Base-by-base conservation (phyloP, 75 land plant species). In the Picea glauca region DNA sequence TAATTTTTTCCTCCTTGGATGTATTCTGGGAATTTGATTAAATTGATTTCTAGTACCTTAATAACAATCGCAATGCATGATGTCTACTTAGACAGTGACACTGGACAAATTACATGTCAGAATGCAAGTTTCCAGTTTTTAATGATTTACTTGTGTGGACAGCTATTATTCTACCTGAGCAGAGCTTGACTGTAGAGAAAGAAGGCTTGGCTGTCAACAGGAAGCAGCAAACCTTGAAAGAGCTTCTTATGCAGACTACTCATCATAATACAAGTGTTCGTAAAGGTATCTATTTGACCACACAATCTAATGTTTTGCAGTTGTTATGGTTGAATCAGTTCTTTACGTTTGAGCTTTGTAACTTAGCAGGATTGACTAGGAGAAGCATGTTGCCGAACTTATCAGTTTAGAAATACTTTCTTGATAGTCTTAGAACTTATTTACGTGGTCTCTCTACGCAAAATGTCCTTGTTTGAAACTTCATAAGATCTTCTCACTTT, bases 141-240 rank as follows among this genome's bases (percentile, higher is more conserved):
- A 58, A 35, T 30, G 40, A 21, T 77, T 20, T 80, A 17, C 62
- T 54, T 60, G 46, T 62, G 26, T 58, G 62, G 31, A 60, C 92
- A 92, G 98, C 91, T 4, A 95, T 97, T 79, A 78, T 97, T 56
- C 80, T 97, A 62, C 92, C 94, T 54, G 96, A 91, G 74, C 99
- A 97, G 80, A 97, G 93, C 76, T 82, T 97, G 30, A 90, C 87
- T 5, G 60, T 85, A 2, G 94, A 97, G 11, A 97, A 92, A 82
- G 81, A 81, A 17, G 98, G 98, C 4, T 60, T 91, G 60, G 96
- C 96, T 20, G 90, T 93, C 20, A 94, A 87, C 81, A 90, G 80
- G 78, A 94, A 94, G 81, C 93, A 89, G 35, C 83, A 93, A 79
- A 94, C 99, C n/a, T 81, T 97, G 82, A 94, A 91, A 74, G 99